Evolutionary conservation across 108 stramenopile genomes (phyloP).

Genomic region (Pinguiococcus pyrenoidosus): DNA sequence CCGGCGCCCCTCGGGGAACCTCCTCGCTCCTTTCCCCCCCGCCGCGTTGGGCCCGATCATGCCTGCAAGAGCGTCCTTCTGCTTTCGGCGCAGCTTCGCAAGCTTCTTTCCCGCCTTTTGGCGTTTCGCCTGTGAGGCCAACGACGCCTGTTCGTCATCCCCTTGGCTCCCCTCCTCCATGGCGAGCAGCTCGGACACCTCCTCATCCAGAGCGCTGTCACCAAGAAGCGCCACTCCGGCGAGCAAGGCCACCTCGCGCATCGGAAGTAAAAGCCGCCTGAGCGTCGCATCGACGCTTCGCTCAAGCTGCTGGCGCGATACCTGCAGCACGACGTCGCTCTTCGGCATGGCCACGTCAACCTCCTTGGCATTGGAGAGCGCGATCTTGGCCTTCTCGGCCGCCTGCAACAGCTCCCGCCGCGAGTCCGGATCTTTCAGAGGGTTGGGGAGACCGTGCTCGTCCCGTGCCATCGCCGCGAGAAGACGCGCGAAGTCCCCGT

Average conservation of each 20-base stretch:
- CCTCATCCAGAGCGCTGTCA: not conserved
- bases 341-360: constrained; percentile 12
- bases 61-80: no score
- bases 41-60: no score
- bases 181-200: not conserved
- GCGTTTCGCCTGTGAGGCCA: no score
- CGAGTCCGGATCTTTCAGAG: not conserved
- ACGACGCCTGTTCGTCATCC: not conserved
- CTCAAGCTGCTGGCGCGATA: not conserved
- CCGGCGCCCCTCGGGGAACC: no score
- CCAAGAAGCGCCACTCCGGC: constrained; percentile 4
- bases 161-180: not conserved
- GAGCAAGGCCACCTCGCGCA: constrained; percentile 4
- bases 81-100: not conserved
- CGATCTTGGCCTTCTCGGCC: constrained; percentile 12
- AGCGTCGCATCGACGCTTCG: not conserved
- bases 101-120: no score
- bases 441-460: constrained; percentile 3
- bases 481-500: constrained; percentile 54
- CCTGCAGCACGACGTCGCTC: constrained; percentile 2
- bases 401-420: constrained; percentile 21
- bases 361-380: constrained; percentile 1
- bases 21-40: no score
- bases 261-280: constrained; percentile 4
- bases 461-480: constrained; percentile 21